phyloP scores from a whole-genome alignment of 805 yeast genomes.

The Blastobotrys attinorum region DNA sequence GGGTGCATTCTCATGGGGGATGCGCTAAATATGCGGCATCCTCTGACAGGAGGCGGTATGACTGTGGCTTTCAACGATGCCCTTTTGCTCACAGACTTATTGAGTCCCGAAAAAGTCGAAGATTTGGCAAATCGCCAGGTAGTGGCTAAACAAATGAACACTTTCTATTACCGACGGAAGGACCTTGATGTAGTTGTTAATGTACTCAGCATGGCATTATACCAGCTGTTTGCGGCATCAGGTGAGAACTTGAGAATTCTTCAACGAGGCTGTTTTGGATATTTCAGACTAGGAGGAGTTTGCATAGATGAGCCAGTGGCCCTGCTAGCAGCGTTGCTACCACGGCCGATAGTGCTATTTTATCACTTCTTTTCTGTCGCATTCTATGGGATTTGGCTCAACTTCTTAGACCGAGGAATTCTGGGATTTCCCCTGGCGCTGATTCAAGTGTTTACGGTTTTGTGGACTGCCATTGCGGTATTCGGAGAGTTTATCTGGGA shows the following conservation, averaged over 20 bases:
- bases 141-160: constrained; percentile 48
- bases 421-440: constrained; percentile 63
- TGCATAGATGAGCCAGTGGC: constrained; percentile 74
- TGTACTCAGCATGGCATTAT: constrained; percentile 83
- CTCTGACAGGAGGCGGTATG: constrained; percentile 99
- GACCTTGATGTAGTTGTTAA: constrained; percentile 75
- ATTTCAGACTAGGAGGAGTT: constrained; percentile 78
- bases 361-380: constrained; percentile 90
- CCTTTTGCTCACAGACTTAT: constrained; percentile 52
- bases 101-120: constrained; percentile 46
- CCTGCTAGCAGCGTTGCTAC: constrained; percentile 72
- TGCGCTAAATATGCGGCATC: constrained; percentile 95
- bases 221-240: constrained; percentile 85
- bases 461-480: constrained; percentile 67
- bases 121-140: constrained; percentile 50
- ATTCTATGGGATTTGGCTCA: constrained; percentile 66
- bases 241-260: constrained; percentile 49
- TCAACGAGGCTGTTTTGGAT: constrained; percentile 83
- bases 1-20: constrained; percentile 87
- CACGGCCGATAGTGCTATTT: constrained; percentile 66
- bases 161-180: constrained; percentile 75
- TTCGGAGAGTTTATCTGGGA: constrained; percentile 64
- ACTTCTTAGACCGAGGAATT: constrained; percentile 58
- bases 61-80: constrained; percentile 92
- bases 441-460: constrained; percentile 56